Evolutionary conservation across 371 early-diverging fungal species (phyloP), one percentile per base, ranked within the genome.

Genomic region (Mortierella sp.): DNA sequence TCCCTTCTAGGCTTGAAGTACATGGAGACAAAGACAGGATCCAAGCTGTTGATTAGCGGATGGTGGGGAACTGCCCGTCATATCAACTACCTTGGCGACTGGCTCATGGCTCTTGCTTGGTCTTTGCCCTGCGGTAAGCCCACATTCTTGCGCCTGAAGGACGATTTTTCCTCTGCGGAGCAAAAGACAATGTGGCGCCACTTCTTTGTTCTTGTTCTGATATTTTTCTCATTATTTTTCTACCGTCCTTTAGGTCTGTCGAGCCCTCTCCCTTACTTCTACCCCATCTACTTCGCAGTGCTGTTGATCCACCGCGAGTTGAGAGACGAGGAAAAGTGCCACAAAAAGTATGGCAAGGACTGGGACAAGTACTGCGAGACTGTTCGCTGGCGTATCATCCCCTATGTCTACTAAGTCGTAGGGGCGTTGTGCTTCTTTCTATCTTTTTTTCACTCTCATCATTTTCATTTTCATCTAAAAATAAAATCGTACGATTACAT

Each of bases 41-140:
- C 94, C 65, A 94, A 93, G 76, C 90, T 99, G 75, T 88, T 99
- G 48, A 93, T 94, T 47, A 91, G 91, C 55, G 97, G 99, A 16
- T 99, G 98, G 98, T 98, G 98, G 96, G 98, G 98, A 8, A 90
- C 91, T 38, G 95, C 98, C 13, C 90, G 97, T 57, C 97, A 99
- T 83, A 96, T 98, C 82, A 97, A 99, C 88, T 99, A 99, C 90
- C 88, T 96, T 65, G 97, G 95, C 34, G 97, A 98, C 87, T 96
- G 96, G 95, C 84, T 96, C 34, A 96, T 97, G 96, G 92, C 95
- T 10, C 84, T 96, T 58, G 89, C 97, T 7, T 97, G 96, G 96
- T 96, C 95, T 77, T 89, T 97, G 34, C 94, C 95, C n/a, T 92
- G 92, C 72, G 92, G 92, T 83, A 77, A 38, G 74, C 55, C 38